phyloP scores from a whole-genome alignment of 257 asterid genomes.

The Nicotiana attenuata region DNA sequence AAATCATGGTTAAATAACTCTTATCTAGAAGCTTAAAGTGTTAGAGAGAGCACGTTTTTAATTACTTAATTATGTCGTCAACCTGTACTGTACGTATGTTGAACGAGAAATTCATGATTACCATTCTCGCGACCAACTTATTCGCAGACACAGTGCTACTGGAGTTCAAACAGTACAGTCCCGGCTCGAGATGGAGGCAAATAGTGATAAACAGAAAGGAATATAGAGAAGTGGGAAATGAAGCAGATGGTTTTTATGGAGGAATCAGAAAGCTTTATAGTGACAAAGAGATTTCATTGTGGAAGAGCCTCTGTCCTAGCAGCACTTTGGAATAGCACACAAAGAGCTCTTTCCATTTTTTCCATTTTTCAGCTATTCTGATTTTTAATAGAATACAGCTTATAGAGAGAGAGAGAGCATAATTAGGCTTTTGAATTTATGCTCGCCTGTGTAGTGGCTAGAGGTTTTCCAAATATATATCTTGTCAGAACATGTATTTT shows the following conservation, averaged over 20 bases:
- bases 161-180: slow-evolving; percentile 83
- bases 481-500: neutral
- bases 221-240: slow-evolving; percentile 69
- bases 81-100: neutral
- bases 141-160: slow-evolving; percentile 48
- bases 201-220: slow-evolving; percentile 40
- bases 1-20: too few species aligned
- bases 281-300: slow-evolving; percentile 51
- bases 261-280: slow-evolving; percentile 63
- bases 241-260: slow-evolving; percentile 71
- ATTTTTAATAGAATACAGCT: slow-evolving; percentile 27
- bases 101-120: neutral
- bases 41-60: neutral
- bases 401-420: neutral
- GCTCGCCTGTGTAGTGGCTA: neutral
- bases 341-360: neutral
- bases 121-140: neutral
- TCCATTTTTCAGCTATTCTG: neutral
- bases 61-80: neutral
- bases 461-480: neutral
- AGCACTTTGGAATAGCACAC: slow-evolving; percentile 36
- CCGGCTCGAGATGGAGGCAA: slow-evolving; percentile 67
- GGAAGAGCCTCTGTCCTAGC: slow-evolving; percentile 66
- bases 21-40: neutral
- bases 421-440: neutral